phyloP scores from a whole-genome alignment of 148 eudicot genomes.

The Chenopodium formosanum region DNA sequence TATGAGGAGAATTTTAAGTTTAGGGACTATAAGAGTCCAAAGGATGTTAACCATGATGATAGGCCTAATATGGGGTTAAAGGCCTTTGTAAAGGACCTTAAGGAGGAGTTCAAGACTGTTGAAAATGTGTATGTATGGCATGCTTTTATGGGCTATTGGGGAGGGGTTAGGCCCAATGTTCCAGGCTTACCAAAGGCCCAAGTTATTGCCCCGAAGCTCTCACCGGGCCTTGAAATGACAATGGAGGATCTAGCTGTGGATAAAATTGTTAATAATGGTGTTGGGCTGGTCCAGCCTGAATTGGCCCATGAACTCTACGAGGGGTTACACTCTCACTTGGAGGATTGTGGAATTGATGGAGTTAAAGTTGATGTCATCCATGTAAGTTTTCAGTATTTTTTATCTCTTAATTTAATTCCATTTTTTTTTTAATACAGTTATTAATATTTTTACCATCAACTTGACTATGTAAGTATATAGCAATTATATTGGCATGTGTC shows the following conservation, averaged over 20 bases:
- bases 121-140: slow-evolving; percentile 95
- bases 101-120: slow-evolving; percentile 60
- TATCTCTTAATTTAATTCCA: neutral
- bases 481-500: neutral
- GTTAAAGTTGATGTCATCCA: slow-evolving; percentile 96
- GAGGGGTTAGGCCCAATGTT: slow-evolving; percentile 72
- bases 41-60: slow-evolving; percentile 8
- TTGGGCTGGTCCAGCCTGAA: slow-evolving; percentile 81
- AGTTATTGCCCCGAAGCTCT: slow-evolving; percentile 54
- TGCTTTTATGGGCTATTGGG: slow-evolving; percentile 95
- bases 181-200: slow-evolving; percentile 54
- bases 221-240: slow-evolving; percentile 66
- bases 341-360: slow-evolving; percentile 79
- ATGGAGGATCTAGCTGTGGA: slow-evolving; percentile 96
- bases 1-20: slow-evolving; percentile 81
- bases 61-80: slow-evolving; percentile 61
- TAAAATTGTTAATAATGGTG: slow-evolving; percentile 82
- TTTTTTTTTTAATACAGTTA: neutral
- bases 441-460: neutral
- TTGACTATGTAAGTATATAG: neutral
- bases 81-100: slow-evolving; percentile 77
- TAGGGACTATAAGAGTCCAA: slow-evolving; percentile 64
- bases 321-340: slow-evolving; percentile 77
- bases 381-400: slow-evolving; percentile 39
- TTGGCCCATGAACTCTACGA: slow-evolving; percentile 64